These are phyloP conservation scores for Zizania palustris DNA, from an alignment of 202 grass and related monocot genomes.

Conservation along the genomic window DNA sequence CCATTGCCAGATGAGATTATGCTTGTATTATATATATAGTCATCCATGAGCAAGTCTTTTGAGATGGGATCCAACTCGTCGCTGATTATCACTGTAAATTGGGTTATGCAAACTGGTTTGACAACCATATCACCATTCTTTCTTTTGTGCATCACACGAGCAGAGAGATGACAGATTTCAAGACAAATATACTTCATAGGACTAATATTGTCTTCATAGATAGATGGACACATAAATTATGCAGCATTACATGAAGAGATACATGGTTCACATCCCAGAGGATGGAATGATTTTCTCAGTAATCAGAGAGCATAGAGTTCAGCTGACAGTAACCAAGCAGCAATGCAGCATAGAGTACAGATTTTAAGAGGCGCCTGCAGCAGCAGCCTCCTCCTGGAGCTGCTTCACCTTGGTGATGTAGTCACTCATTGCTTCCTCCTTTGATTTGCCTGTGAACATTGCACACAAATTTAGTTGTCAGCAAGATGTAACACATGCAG, in stretches of 20 bases:
- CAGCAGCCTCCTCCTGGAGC: conserved; percentile 59
- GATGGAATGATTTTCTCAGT: conserved; percentile 34
- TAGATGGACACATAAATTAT: conserved; percentile 27
- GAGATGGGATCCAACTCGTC: background rate
- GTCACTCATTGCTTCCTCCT: conserved; percentile 71
- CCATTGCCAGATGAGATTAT: background rate
- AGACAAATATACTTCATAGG: conserved; percentile 7
- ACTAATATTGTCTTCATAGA: conserved; percentile 10
- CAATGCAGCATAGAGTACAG: background rate
- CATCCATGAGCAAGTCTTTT: background rate
- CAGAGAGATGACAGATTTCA: background rate
- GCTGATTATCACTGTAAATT: background rate
- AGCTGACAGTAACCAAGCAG: conserved; percentile 23
- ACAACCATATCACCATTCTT: background rate
- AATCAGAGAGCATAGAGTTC: conserved; percentile 25
- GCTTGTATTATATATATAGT: background rate
- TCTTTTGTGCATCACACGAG: background rate
- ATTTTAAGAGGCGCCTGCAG: conserved; percentile 38
- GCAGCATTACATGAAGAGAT: conserved; percentile 30
- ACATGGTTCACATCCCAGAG: conserved; percentile 45
- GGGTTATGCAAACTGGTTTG: background rate
- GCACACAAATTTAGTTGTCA: conserved; percentile 18
- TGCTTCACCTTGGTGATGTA: conserved; percentile 97
- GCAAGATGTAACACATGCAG: background rate
- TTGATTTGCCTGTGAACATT: conserved; percentile 51